Evolutionary conservation across 495 filamentous ascomycete genomes (phyloP).

Genomic region (Aspergillus bertholletiae): DNA sequence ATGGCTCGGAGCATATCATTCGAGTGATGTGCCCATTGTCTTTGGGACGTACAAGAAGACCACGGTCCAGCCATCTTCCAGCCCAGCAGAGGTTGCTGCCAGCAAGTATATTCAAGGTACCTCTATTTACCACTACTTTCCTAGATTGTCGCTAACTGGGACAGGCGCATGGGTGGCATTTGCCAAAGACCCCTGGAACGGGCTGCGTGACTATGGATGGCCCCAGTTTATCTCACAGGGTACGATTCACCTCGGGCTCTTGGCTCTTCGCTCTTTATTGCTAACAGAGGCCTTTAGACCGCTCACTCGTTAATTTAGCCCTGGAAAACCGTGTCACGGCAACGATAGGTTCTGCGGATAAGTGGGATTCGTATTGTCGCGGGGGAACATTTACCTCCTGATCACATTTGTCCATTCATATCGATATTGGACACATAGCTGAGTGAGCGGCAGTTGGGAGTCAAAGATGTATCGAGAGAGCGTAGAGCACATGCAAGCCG

Average conservation of each 20-base stretch:
- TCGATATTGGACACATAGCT: no score
- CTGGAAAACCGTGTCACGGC: no score
- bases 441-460: no score
- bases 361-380: neutral
- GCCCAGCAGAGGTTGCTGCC: neutral
- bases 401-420: no score
- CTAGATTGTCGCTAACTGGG: constrained; percentile 16
- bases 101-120: constrained; percentile 22
- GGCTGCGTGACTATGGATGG: constrained; percentile 35
- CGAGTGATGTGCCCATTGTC: constrained; percentile 40
- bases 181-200: constrained; percentile 39
- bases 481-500: no score
- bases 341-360: neutral
- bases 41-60: constrained; percentile 35
- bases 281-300: neutral
- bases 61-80: neutral
- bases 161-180: constrained; percentile 45
- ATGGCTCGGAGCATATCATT: constrained; percentile 53
- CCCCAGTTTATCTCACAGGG: constrained; percentile 7
- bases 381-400: neutral
- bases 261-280: no score
- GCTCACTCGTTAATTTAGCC: neutral
- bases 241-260: constrained; percentile 8
- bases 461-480: no score
- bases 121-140: neutral